phyloP scores from a whole-genome alignment of 2,329 filamentous ascomycete species.

The Zarea fungicola region DNA sequence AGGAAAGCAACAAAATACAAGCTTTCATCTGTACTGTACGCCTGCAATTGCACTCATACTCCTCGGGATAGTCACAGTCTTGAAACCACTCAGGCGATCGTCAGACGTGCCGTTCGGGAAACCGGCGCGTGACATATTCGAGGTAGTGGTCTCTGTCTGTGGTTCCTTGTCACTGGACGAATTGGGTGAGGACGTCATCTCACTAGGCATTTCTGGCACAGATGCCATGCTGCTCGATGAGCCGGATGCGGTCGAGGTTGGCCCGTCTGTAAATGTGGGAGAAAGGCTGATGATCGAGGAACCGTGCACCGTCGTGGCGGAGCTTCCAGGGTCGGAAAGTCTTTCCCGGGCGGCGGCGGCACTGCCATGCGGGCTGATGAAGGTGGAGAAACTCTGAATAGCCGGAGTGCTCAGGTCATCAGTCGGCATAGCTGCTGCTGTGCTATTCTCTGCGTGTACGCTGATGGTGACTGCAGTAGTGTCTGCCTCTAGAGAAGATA shows the following conservation, averaged over 20 bases:
- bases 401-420: neutral
- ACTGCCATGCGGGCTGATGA: too few species aligned
- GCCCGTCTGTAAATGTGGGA: too few species aligned
- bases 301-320: too few species aligned
- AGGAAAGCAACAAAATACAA: neutral
- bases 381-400: too few species aligned
- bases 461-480: neutral
- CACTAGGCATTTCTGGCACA: too few species aligned
- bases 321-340: too few species aligned
- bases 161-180: neutral
- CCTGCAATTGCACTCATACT: neutral
- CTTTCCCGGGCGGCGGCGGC: too few species aligned
- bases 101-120: neutral
- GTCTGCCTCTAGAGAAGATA: neutral
- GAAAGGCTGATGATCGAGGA: too few species aligned
- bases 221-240: too few species aligned
- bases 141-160: neutral
- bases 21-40: neutral
- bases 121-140: neutral
- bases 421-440: neutral
- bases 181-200: too few species aligned
- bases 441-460: neutral
- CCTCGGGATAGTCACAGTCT: neutral
- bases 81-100: conserved; percentile 3
- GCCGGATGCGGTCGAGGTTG: too few species aligned